A percentile compares a stretch with the other conserved stretches of the same genome.
These are phyloP conservation scores for Glycine soja DNA, from an alignment of 306 rosid genomes.

Conservation along the genomic window DNA sequence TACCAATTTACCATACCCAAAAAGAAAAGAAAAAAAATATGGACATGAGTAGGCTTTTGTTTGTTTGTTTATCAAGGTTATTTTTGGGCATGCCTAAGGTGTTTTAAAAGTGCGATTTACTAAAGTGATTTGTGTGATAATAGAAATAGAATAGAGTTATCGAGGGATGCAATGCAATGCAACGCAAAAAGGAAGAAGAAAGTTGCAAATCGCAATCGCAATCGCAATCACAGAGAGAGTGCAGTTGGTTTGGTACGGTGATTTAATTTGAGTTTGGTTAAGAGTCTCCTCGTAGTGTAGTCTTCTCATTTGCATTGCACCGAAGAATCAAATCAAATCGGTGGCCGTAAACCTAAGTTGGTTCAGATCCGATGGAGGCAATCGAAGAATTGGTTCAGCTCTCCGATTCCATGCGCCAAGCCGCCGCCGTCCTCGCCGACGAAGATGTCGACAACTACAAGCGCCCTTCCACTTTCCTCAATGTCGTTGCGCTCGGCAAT, in stretches of 20 bases:
- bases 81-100: not conserved
- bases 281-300: not conserved
- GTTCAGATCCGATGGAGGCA: conserved; percentile 78
- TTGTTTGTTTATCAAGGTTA: not conserved
- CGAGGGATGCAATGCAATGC: not conserved
- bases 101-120: not conserved
- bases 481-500: conserved; percentile 91
- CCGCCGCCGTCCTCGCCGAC: conserved; percentile 88
- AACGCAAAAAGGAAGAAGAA: not conserved
- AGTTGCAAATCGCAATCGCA: not conserved
- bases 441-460: conserved; percentile 84
- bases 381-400: conserved; percentile 85
- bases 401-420: conserved; percentile 94
- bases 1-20: not conserved
- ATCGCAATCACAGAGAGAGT: not conserved
- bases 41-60: not conserved
- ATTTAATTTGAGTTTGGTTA: conserved; percentile 26
- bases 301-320: not conserved
- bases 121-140: not conserved
- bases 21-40: not conserved
- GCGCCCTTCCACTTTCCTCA: conserved; percentile 85
- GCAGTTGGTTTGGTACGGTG: conserved; percentile 18
- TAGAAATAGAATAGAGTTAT: not conserved
- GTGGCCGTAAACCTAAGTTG: conserved; percentile 51
- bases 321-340: conserved; percentile 5